Base-by-base conservation (phyloP, 371 early-diverging fungal genomes). In the Synchytrium microbalum region DNA sequence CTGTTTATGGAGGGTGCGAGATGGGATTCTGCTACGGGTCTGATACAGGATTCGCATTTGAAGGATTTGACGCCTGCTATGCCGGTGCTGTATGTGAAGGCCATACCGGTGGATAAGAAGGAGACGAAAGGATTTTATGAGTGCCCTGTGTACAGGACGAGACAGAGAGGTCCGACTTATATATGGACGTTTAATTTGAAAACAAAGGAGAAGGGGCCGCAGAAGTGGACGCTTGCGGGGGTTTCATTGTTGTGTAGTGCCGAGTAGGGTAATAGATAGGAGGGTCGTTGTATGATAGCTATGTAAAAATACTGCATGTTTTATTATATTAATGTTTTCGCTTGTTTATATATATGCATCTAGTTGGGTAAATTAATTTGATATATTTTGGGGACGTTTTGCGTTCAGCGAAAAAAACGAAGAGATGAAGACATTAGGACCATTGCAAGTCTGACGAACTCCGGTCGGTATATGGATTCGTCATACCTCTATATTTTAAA, bases 171-270 rank as follows among this genome's bases (percentile, higher is more conserved):
- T 2, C 84, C 84, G 1, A 84, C 84, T 28, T 84, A 76, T 62
- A 69, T 84, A 28, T 84, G 84, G 83, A 83, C 84, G 0, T 83
- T 84, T 68, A 80, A 83, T 64, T 64, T 84, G 28, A 84, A 84
- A 68, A 82, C 84, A 14, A 83, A 83, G 66, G 84, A 84, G 64
- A 27, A 72, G 55, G n/a, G n/a, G n/a, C 82, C 78, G 14, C 79
- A 80, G 53, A 84, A 84, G 57, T 84, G 84, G 84, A 76, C 72
- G 13, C 63, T 84, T 59, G 79, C 72, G 10, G 83, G 83, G 31
- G 84, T 80, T 0, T 73, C 73, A 10, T 63, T 82, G 58, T 62
- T 82, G n/a, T 77, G 76, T 8, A 58, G 56, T 0, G 62, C 70
- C 29, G 69, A 68, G 16, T 69, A 70, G 46, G n/a, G n/a, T n/a